phyloP scores from a whole-genome alignment of 768 basidiomycete genomes.

The Lentinula aciculospora region DNA sequence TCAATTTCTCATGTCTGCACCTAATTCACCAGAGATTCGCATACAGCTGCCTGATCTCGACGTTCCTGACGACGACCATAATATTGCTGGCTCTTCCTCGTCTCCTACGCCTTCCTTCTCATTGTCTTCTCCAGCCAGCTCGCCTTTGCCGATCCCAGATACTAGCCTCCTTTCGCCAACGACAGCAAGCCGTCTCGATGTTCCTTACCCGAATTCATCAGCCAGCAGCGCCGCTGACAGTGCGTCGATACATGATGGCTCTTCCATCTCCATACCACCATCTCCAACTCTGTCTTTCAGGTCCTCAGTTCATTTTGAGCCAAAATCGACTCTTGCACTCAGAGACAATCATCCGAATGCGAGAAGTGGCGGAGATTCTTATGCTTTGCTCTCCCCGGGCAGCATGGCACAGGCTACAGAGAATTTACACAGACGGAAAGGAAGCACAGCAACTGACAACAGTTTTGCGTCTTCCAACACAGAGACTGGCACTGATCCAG shows the following conservation, averaged over 20 bases:
- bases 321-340: constrained; percentile 43
- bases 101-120: neutral
- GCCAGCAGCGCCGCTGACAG: neutral
- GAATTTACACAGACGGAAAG: constrained; percentile 43
- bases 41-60: constrained; percentile 4
- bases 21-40: constrained; percentile 6
- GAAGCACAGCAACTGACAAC: constrained; percentile 50
- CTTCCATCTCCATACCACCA: constrained; percentile 32
- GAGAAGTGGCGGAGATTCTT: constrained; percentile 43
- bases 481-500: constrained; percentile 40
- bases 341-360: constrained; percentile 68
- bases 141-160: neutral
- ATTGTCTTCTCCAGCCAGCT: constrained; percentile 14
- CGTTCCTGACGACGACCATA: neutral
- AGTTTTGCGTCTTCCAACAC: constrained; percentile 29
- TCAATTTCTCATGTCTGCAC: neutral
- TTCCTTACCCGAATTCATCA: constrained; percentile 20
- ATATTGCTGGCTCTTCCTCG: neutral
- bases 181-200: constrained; percentile 13
- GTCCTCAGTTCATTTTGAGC: constrained; percentile 53
- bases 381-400: constrained; percentile 39
- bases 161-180: constrained; percentile 20
- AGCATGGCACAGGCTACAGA: constrained; percentile 16
- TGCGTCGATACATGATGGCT: constrained; percentile 30
- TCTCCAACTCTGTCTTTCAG: constrained; percentile 72